phyloP scores from a whole-genome alignment of 2,329 filamentous ascomycete species.

The Incumbomyces delicatus region DNA sequence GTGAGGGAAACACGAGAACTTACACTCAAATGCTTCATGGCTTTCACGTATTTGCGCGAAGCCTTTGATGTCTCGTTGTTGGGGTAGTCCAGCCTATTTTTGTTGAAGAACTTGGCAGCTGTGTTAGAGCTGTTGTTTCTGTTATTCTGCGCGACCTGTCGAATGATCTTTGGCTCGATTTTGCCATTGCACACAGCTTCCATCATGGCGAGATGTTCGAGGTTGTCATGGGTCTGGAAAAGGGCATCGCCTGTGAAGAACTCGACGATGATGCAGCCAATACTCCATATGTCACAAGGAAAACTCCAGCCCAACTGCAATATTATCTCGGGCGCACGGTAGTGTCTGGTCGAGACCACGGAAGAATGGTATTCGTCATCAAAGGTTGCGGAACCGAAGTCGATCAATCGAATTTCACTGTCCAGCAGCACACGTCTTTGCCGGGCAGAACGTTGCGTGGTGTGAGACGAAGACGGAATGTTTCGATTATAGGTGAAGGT shows the following conservation, averaged over 20 bases:
- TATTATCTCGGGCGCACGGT: conserved; percentile 58
- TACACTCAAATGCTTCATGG: conserved; percentile 56
- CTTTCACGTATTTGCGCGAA: conserved; percentile 56
- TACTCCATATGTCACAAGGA: conserved; percentile 61
- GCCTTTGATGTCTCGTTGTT: conserved; percentile 53
- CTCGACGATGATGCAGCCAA: conserved; percentile 58
- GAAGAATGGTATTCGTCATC: conserved; percentile 61
- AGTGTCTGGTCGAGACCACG: conserved; percentile 57
- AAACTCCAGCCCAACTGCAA: conserved; percentile 59
- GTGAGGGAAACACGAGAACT: conserved; percentile 25
- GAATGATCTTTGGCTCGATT: conserved; percentile 46
- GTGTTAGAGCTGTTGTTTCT: conserved; percentile 41
- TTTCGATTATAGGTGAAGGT: conserved; percentile 61
- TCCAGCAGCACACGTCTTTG: conserved; percentile 55
- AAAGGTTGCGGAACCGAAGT: conserved; percentile 59
- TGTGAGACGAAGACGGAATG: conserved; percentile 54
- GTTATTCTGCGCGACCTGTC: conserved; percentile 41
- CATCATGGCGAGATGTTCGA: conserved; percentile 62
- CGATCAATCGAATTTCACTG: conserved; percentile 57
- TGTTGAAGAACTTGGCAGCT: conserved; percentile 49
- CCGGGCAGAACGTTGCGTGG: conserved; percentile 47
- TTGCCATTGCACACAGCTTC: conserved; percentile 50
- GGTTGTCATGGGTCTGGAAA: conserved; percentile 60
- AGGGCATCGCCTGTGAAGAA: conserved; percentile 60
- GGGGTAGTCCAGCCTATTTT: conserved; percentile 52